Conservation (phyloP, 2,329 filamentous ascomycete genomes). For the Cercospora sesami region DNA sequence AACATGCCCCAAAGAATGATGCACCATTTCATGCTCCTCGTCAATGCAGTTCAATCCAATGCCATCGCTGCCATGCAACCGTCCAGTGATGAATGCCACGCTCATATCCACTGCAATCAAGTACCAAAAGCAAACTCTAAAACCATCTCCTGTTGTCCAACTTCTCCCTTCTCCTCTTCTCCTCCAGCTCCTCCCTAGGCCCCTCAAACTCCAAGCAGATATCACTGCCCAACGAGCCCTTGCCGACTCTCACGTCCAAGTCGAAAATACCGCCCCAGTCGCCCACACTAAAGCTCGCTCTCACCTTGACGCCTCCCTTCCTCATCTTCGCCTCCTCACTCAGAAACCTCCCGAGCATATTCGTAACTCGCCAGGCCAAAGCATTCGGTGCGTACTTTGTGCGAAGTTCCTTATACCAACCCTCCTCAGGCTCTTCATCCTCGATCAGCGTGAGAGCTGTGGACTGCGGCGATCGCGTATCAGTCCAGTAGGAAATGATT, state of each 20-base stretch:
- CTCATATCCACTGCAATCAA: background rate
- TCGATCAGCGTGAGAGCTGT: slow-evolving; percentile 41
- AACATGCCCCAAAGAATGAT: background rate
- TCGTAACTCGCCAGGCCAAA: slow-evolving; percentile 44
- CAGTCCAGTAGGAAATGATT: slow-evolving; percentile 49
- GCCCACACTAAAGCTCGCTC: slow-evolving; percentile 50
- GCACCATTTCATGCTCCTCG: background rate
- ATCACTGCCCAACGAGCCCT: slow-evolving; percentile 35
- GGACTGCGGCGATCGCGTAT: slow-evolving; percentile 42
- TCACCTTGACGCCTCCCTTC: slow-evolving; percentile 45
- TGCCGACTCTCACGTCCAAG: slow-evolving; percentile 47
- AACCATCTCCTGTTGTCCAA: slow-evolving; percentile 49
- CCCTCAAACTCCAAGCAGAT: slow-evolving; percentile 45
- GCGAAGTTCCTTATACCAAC: slow-evolving; percentile 46
- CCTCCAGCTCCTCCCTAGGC: slow-evolving; percentile 48
- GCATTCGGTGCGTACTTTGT: slow-evolving; percentile 44
- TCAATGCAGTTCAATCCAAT: background rate
- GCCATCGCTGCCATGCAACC: background rate
- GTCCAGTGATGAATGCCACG: background rate
- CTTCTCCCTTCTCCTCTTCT: slow-evolving; percentile 45
- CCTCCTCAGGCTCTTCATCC: slow-evolving; percentile 36
- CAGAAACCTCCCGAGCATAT: slow-evolving; percentile 44
- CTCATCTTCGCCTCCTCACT: slow-evolving; percentile 44
- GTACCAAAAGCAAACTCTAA: slow-evolving; percentile 26
- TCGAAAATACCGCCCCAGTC: slow-evolving; percentile 47